phyloP scores from a whole-genome alignment of 2,329 filamentous ascomycete species.

The Aureobasidium mangrovei region DNA sequence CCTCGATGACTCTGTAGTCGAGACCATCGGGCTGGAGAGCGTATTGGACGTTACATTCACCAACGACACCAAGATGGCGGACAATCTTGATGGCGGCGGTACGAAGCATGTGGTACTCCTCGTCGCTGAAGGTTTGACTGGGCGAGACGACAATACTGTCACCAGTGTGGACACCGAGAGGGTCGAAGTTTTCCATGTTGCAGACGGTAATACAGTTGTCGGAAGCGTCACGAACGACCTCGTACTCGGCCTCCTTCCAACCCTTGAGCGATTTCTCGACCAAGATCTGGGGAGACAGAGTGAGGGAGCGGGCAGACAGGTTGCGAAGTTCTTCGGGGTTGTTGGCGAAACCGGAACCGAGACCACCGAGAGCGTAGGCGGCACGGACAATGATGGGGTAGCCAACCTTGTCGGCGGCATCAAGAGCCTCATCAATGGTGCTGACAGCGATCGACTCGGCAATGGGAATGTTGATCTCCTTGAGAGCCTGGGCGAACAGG shows the following conservation, averaged over 20 bases:
- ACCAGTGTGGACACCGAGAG: conserved; percentile 93
- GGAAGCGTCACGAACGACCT: conserved; percentile 90
- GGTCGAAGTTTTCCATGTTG: conserved; percentile 99
- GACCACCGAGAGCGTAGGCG: conserved; percentile 89
- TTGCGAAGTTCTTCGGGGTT: conserved; percentile 90
- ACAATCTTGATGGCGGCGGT: conserved; percentile 97
- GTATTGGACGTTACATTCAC: conserved; percentile 98
- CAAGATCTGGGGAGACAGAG: conserved; percentile 88
- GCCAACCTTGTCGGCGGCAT: conserved; percentile 76
- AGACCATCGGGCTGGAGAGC: conserved; percentile 91
- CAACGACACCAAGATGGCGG: conserved; percentile 90
- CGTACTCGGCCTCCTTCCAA: conserved; percentile 99
- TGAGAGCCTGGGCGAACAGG: conserved; percentile 87
- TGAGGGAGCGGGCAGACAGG: conserved; percentile 84
- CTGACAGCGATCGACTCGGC: conserved; percentile 89
- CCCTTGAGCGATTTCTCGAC: conserved; percentile 98
- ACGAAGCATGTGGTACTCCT: conserved; percentile 99
- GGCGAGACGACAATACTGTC: conserved; percentile 98
- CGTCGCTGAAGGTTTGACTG: conserved; percentile 91
- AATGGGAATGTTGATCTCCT: conserved; percentile 96
- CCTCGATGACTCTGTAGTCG: conserved; percentile 97
- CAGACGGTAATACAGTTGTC: conserved; percentile 99
- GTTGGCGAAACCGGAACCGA: conserved; percentile 92
- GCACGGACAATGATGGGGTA: conserved; percentile 98
- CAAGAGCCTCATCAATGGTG: conserved; percentile 84